Evolutionary conservation across 768 basidiomycete genomes (phyloP).

Genomic region (Leccinum barrowsii): DNA sequence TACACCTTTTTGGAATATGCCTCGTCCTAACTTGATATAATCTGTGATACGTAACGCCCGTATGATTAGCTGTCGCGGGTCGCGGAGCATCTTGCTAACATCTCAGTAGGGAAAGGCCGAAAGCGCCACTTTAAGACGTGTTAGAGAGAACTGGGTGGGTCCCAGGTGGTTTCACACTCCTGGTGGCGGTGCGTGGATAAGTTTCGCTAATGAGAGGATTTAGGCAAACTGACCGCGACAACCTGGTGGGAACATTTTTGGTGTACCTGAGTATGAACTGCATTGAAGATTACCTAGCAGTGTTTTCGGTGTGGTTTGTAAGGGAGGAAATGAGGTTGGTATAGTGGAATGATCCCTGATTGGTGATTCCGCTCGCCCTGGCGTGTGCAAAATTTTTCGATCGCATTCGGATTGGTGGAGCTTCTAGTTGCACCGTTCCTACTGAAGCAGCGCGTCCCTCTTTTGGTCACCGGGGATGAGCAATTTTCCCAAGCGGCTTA

Average conservation of each 20-base stretch:
- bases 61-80: conserved; percentile 28
- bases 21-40: conserved; percentile 55
- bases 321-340: conserved; percentile 5
- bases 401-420: conserved; percentile 61
- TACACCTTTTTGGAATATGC: conserved; percentile 62
- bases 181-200: conserved; percentile 49
- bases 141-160: conserved; percentile 76
- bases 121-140: conserved; percentile 52
- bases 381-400: conserved; percentile 36
- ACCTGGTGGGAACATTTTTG: conserved; percentile 54
- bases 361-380: conserved; percentile 47
- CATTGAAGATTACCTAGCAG: conserved; percentile 61
- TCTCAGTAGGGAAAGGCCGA: conserved; percentile 58
- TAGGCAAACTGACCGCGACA: conserved; percentile 16
- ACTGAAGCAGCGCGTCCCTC: conserved; percentile 61
- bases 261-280: conserved; percentile 67
- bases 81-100: neutral
- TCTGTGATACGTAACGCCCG: conserved; percentile 64
- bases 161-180: conserved; percentile 54
- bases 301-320: conserved; percentile 1
- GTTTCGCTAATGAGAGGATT: conserved; percentile 1
- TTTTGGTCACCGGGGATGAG: conserved; percentile 60
- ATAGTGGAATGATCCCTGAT: conserved; percentile 57
- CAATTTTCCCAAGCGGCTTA: conserved; percentile 68
- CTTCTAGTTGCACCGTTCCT: conserved; percentile 59